Conservation (phyloP, 1,139 yeast genomes). For the Taphrina betulina region DNA sequence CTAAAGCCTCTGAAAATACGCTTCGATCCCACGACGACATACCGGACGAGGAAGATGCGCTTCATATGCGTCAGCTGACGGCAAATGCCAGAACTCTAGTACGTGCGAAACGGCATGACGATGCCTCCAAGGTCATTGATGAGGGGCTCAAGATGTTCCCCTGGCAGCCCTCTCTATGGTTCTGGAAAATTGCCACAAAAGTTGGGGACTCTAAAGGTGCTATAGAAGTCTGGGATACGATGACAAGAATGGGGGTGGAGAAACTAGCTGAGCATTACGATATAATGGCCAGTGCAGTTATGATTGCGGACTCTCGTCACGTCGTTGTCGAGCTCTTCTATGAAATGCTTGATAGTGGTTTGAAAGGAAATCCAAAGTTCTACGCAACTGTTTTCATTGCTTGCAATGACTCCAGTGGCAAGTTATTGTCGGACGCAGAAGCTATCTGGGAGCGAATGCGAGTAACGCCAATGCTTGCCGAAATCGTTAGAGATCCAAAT, state of each 20-base stretch:
- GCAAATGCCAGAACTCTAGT: constrained; percentile 25
- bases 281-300: constrained; percentile 24
- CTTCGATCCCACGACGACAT: too few relatives aligned
- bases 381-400: constrained; percentile 5
- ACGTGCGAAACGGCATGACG: constrained; percentile 15
- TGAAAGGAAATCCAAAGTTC: constrained; percentile 22
- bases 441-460: constrained; percentile 16
- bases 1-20: too few relatives aligned
- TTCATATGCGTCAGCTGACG: constrained; percentile 8
- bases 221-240: constrained; percentile 23
- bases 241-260: constrained; percentile 9
- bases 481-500: neutral
- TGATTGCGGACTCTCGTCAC: constrained; percentile 13
- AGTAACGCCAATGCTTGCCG: neutral
- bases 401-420: neutral
- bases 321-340: constrained; percentile 1
- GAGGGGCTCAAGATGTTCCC: constrained; percentile 23
- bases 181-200: constrained; percentile 29
- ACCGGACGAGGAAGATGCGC: constrained; percentile 3
- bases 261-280: constrained; percentile 27
- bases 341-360: constrained; percentile 2
- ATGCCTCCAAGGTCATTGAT: constrained; percentile 19
- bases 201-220: constrained; percentile 22
- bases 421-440: neutral
- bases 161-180: constrained; percentile 18